phyloP scores from a whole-genome alignment of 495 filamentous ascomycete genomes.

The Cryomyces minteri region DNA sequence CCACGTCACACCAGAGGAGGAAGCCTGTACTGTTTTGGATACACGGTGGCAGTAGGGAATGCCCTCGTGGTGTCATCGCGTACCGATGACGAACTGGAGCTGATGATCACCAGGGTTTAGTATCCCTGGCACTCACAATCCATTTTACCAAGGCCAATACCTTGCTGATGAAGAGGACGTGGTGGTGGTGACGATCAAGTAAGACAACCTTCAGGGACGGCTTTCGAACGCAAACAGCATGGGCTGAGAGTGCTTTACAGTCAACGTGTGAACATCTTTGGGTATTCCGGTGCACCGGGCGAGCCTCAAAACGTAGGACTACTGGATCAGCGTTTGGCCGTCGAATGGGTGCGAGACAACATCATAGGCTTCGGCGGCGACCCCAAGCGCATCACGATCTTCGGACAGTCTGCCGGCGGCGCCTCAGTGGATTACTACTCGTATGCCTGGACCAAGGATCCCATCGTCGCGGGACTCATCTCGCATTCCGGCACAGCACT shows the following conservation, averaged over 20 bases:
- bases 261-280: conserved; percentile 33
- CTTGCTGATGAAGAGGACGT: conserved; percentile 23
- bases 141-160: conserved; percentile 24
- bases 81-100: no score
- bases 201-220: no score
- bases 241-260: no score
- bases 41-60: conserved; percentile 23
- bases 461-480: conserved; percentile 28
- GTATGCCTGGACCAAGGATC: conserved; percentile 26
- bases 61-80: no score
- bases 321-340: conserved; percentile 26
- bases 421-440: conserved; percentile 32
- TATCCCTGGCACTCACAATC: conserved; percentile 16
- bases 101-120: no score
- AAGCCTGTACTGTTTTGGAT: conserved; percentile 21
- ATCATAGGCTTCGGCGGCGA: conserved; percentile 35
- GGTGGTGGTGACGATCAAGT: conserved; percentile 25
- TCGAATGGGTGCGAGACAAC: conserved; percentile 43
- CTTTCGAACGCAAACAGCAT: no score
- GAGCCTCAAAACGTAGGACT: conserved; percentile 23
- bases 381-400: conserved; percentile 33
- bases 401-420: conserved; percentile 35
- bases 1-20: conserved; percentile 17
- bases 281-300: conserved; percentile 28
- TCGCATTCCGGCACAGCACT: conserved; percentile 33